Percentiles rank a stretch among this genome's conserved stretches.
phyloP scores from a whole-genome alignment of 2,329 filamentous ascomycete species.

The Sarocladium brachiariae region DNA sequence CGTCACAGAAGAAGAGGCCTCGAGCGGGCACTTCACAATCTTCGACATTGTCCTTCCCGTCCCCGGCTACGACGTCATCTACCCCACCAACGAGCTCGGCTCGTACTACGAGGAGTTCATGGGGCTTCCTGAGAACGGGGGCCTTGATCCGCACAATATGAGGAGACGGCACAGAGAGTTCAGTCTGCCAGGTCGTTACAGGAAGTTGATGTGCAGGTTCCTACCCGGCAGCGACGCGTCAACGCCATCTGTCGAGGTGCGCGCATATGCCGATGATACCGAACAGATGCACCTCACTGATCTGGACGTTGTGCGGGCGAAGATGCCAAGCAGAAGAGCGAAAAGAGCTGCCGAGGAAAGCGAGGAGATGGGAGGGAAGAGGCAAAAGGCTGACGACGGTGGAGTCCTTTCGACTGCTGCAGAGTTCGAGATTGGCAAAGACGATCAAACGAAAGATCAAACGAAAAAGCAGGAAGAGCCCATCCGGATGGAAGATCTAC shows the following conservation, averaged over 20 bases:
- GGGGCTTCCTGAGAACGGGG: conserved; percentile 68
- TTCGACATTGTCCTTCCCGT: conserved; percentile 86
- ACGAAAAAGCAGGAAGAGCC: conserved; percentile 5
- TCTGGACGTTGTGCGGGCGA: conserved; percentile 52
- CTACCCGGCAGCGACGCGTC: conserved; percentile 30
- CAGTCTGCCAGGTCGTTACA: conserved; percentile 81
- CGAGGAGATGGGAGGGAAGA: conserved; percentile 15
- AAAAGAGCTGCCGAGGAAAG: conserved; percentile 15
- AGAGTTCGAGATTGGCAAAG: background rate
- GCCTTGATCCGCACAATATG: conserved; percentile 80
- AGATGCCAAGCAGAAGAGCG: conserved; percentile 15
- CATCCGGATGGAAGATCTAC: conserved; percentile 9
- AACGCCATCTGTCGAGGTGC: conserved; percentile 60
- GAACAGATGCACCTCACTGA: conserved; percentile 90
- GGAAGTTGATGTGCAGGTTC: conserved; percentile 73
- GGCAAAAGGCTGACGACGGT: conserved; percentile 20
- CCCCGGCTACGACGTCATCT: conserved; percentile 86
- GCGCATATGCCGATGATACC: conserved; percentile 59
- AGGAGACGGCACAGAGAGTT: conserved; percentile 78
- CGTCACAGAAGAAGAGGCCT: conserved; percentile 70
- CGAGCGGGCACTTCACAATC: conserved; percentile 69
- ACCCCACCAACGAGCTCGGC: conserved; percentile 78
- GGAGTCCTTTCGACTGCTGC: conserved; percentile 3
- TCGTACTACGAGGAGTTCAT: conserved; percentile 83
- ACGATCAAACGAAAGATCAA: conserved; percentile 15